These are phyloP conservation scores for Rosa lucieae DNA, from an alignment of 306 rosid genomes.

Conservation along the genomic window DNA sequence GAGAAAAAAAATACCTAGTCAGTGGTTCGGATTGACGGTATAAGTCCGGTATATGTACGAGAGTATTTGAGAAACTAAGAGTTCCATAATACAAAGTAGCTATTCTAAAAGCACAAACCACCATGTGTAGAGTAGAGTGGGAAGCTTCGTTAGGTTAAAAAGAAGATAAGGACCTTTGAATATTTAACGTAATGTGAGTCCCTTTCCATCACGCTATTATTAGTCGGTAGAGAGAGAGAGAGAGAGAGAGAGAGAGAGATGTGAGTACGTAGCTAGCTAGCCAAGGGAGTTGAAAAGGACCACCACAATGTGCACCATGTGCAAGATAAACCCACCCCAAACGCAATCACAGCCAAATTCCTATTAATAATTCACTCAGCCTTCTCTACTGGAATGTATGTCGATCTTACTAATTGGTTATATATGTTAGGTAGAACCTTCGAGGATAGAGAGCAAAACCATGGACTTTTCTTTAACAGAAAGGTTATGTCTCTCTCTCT, in stretches of 20 bases:
- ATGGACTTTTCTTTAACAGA: neutral
- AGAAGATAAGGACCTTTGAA: neutral
- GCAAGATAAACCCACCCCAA: slow-evolving; percentile 7
- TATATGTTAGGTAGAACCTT: neutral
- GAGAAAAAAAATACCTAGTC: neutral
- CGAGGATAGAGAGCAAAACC: neutral
- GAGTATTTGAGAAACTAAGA: neutral
- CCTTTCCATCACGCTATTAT: slow-evolving; percentile 22
- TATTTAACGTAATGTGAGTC: neutral
- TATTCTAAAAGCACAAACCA: neutral
- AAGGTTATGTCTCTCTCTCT: neutral
- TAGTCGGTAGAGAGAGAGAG: slow-evolving; percentile 23
- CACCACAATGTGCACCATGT: slow-evolving; percentile 34
- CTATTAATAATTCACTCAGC: slow-evolving; percentile 8
- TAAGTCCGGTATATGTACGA: no score
- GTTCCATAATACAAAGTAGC: neutral
- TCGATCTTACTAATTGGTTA: neutral
- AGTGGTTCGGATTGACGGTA: neutral
- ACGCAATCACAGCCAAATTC: slow-evolving; percentile 1
- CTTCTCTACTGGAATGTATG: neutral
- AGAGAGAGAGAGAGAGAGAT: slow-evolving; percentile 8
- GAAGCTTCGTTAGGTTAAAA: slow-evolving; percentile 1
- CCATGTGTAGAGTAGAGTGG: neutral
- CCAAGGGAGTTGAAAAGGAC: slow-evolving; percentile 42
- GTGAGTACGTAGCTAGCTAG: neutral